A percentile compares a stretch with the other conserved stretches of the same genome.
These are phyloP conservation scores for Phascolomyces articulosus DNA, from an alignment of 371 early-diverging fungal genomes.

Conservation along the genomic window DNA sequence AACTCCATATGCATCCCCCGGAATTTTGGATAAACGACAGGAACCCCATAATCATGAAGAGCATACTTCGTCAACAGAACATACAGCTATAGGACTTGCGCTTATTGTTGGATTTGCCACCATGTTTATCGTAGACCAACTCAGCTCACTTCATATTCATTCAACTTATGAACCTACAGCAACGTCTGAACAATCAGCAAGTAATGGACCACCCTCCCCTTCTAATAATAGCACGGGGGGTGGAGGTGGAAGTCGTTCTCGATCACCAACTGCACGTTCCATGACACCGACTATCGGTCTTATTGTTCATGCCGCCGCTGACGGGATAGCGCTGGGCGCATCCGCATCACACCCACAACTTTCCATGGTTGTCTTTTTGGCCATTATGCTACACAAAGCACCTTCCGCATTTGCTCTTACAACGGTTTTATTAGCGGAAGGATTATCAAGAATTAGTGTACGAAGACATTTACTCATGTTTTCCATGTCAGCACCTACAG, in stretches of 20 bases:
- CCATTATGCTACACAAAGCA: constrained; percentile 97
- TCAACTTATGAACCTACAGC: not conserved
- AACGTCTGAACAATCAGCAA: not conserved
- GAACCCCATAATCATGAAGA: constrained; percentile 3
- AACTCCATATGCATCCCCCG: no score
- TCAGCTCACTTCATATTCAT: constrained; percentile 62
- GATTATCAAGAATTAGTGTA: constrained; percentile 65
- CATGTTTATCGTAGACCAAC: constrained; percentile 79
- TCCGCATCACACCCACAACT: constrained; percentile 66
- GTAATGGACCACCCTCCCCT: not conserved
- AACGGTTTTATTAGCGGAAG: constrained; percentile 79
- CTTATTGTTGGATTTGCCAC: constrained; percentile 83
- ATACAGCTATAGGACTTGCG: constrained; percentile 79
- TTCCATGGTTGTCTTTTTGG: constrained; percentile 88
- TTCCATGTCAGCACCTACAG: constrained; percentile 83
- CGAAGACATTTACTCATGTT: constrained; percentile 83
- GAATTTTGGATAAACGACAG: not conserved
- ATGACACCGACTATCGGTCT: constrained; percentile 78
- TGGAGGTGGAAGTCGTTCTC: not conserved
- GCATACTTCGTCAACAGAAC: constrained; percentile 33
- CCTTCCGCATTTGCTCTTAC: constrained; percentile 93
- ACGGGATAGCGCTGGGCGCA: constrained; percentile 95
- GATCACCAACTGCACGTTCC: constrained; percentile 14
- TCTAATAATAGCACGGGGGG: not conserved
- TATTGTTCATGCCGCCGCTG: constrained; percentile 93